Conservation (phyloP, 345 rosid genomes). For the Populus alba region DNA sequence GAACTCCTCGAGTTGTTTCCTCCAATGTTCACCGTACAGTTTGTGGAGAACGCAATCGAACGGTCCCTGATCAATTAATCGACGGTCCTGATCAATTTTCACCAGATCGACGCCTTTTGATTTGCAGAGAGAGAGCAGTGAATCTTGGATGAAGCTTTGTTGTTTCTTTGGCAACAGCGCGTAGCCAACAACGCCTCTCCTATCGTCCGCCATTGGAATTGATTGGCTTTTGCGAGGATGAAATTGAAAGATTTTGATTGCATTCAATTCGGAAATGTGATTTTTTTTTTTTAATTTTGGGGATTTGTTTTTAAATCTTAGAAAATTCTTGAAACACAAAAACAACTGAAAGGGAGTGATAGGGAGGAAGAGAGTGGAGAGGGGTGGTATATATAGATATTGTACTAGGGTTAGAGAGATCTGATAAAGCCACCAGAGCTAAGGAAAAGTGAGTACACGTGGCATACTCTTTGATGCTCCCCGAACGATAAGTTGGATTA, state of each 20-base stretch:
- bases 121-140: constrained; percentile 31
- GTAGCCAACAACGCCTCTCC: constrained; percentile 47
- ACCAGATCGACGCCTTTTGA: constrained; percentile 51
- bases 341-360: neutral
- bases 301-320: neutral
- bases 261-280: neutral
- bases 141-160: constrained; percentile 47
- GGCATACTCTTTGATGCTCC: constrained; percentile 22
- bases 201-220: constrained; percentile 36
- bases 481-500: constrained; percentile 4
- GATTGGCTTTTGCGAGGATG: neutral
- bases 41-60: constrained; percentile 65
- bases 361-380: neutral
- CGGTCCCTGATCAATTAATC: constrained; percentile 47
- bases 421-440: constrained; percentile 18
- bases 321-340: neutral
- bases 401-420: constrained; percentile 21
- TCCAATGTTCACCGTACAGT: constrained; percentile 51
- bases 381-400: constrained; percentile 9
- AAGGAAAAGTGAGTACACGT: constrained; percentile 3
- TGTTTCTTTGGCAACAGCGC: constrained; percentile 53
- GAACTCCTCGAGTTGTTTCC: constrained; percentile 38
- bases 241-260: neutral
- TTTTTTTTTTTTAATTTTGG: neutral
- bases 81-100: constrained; percentile 35